Evolutionary conservation across 192 early-diverging fungal genomes (phyloP), one percentile per base, ranked within the genome.

Genomic region (Spizellomyces punctatus): DNA sequence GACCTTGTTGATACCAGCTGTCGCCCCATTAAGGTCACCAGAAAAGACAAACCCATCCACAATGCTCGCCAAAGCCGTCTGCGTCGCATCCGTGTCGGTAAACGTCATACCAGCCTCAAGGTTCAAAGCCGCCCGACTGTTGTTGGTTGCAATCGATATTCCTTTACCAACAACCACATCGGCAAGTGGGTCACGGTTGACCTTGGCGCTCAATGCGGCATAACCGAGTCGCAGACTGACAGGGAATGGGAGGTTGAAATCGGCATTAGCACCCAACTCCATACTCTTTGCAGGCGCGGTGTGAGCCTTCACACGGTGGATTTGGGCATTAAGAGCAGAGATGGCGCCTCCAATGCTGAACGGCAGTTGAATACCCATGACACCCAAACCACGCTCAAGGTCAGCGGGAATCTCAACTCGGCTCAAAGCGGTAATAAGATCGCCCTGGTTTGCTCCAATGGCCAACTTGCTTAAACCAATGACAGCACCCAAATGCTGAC

Each of bases 231-330:
- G 27, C 41, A 76, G 55, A 6, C 21, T 41, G 27, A 76, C 63
- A 19, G 68, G 64, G 69, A 71, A 58, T 36, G 75, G 75, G 41
- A 76, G 75, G 48, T 70, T 57, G 56, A 76, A 76, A 22, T 70
- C 75, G 52, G 69, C 75, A 41, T 49, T 49, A 7, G 75, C 63
- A 52, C 61, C 59, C 7, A 65, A 41, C 1, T 49, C 12, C 27
- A 76, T 36, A 14, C 42, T 17, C 63, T 76, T 71, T 10, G 10
- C 44, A 9, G 75, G 69, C 2, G 62, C 50, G 16, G 68, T 71
- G 63, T 63, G 52, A n/a, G 68, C 8, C 43, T 63, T 71, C 19
- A 64, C 69, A 19, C 52, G n/a, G 42, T 64, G 60, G 21, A 76
- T 56, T 5, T 12, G 17, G 12, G 75, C 42, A 64, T 76, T 19